phyloP scores from a whole-genome alignment of 495 filamentous ascomycete species.

The Pyrenula aspistea region DNA sequence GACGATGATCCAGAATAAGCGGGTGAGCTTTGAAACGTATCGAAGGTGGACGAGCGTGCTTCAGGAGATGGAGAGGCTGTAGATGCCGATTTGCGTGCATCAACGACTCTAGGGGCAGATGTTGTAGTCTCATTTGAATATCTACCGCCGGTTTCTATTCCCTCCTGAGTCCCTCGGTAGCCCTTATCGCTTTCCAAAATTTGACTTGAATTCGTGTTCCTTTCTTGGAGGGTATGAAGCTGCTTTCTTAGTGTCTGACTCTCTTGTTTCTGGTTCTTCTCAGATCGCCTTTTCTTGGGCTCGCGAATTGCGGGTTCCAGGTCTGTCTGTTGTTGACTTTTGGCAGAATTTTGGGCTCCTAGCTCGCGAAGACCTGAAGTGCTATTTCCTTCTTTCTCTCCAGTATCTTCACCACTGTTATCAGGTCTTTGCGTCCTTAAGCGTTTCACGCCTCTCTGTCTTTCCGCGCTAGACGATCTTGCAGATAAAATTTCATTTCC shows the following conservation, averaged over 20 bases:
- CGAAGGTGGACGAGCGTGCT: slow-evolving; percentile 51
- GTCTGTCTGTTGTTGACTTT: no score
- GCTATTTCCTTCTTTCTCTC: slow-evolving; percentile 23
- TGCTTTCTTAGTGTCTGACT: slow-evolving; percentile 20
- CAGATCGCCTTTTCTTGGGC: slow-evolving; percentile 23
- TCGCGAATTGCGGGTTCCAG: slow-evolving; percentile 33
- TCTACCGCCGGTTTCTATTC: slow-evolving; percentile 13
- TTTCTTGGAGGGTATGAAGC: slow-evolving; percentile 6
- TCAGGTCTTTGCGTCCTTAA: slow-evolving; percentile 26
- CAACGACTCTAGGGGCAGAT: not conserved
- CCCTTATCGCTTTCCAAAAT: not conserved
- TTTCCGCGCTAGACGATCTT: slow-evolving; percentile 27
- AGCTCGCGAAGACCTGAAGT: no score
- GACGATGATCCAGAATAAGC: slow-evolving; percentile 53
- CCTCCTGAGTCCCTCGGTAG: slow-evolving; percentile 2
- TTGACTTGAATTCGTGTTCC: slow-evolving; percentile 6
- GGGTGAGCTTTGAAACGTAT: slow-evolving; percentile 34
- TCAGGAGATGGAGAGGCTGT: slow-evolving; percentile 35
- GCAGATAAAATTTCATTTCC: slow-evolving; percentile 29
- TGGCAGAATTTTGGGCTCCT: no score
- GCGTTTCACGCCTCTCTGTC: slow-evolving; percentile 10
- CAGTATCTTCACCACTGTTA: no score
- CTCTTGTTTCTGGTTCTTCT: slow-evolving; percentile 28
- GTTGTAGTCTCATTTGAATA: slow-evolving; percentile 11
- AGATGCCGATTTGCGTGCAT: not conserved